These are phyloP conservation scores for Paramecium caudatum DNA, from an alignment of 73 alveolate species.

Conservation along the genomic window DNA sequence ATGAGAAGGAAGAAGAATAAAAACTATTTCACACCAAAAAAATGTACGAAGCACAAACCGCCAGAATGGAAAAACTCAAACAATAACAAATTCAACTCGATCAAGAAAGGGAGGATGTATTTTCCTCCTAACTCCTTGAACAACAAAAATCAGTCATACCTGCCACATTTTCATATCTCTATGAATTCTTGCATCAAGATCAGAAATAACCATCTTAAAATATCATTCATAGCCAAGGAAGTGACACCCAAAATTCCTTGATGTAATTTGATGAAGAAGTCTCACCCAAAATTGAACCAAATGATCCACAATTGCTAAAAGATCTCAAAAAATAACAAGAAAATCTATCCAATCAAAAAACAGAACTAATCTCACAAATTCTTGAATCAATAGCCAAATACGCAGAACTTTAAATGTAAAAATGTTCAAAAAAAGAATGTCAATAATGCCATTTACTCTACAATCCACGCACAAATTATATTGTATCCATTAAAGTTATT, in stretches of 20 bases:
- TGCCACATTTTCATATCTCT: background rate
- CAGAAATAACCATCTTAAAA: background rate
- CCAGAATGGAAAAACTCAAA: conserved; percentile 57
- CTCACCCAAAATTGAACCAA: background rate
- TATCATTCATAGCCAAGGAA: conserved; percentile 41
- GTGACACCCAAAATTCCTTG: conserved; percentile 49
- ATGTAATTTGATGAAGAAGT: conserved; percentile 66
- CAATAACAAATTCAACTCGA: background rate
- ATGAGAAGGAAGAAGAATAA: conserved; percentile 53
- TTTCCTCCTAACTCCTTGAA: background rate
- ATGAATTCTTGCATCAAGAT: background rate
- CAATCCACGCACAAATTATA: conserved; percentile 40
- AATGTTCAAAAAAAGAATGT: conserved; percentile 58
- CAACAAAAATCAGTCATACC: background rate
- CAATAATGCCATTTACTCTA: conserved; percentile 32
- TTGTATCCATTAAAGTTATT: background rate
- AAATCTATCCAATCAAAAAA: background rate
- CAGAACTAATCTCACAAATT: background rate
- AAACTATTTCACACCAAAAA: background rate
- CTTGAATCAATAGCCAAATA: conserved; percentile 15
- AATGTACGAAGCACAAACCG: background rate
- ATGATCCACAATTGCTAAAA: conserved; percentile 18
- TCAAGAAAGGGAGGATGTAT: conserved; percentile 58
- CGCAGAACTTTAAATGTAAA: conserved; percentile 43
- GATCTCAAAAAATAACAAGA: background rate